A percentile compares a stretch with the other conserved stretches of the same genome.
These are phyloP conservation scores for Dunaliella primolecta DNA, from an alignment of 139 green algal species.

Conservation along the genomic window DNA sequence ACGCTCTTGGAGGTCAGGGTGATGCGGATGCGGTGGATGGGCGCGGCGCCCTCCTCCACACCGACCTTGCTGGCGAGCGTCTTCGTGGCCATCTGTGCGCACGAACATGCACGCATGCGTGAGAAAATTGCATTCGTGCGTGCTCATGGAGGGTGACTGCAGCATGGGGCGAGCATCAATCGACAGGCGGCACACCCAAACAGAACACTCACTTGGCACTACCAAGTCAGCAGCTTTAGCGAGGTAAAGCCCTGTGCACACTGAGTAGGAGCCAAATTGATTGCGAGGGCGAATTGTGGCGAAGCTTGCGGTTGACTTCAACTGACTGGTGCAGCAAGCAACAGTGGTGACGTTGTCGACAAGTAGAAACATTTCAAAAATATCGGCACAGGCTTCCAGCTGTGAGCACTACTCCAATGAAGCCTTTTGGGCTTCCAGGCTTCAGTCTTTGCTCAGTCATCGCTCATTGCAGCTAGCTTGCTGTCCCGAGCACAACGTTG, in stretches of 20 bases:
- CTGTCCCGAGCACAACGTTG: no score
- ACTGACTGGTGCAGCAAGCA: no score
- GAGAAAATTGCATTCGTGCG: not conserved
- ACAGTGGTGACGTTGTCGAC: no score
- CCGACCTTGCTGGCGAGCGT: constrained; percentile 40
- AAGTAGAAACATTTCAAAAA: no score
- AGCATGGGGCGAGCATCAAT: not conserved
- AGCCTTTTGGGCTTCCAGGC: no score
- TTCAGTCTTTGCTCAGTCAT: no score
- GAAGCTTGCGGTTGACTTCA: no score
- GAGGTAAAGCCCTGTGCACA: not conserved
- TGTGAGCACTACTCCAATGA: no score
- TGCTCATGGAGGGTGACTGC: not conserved
- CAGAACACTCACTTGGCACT: not conserved
- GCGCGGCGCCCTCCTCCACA: constrained; percentile 77
- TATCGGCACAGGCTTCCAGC: no score
- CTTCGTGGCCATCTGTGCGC: constrained; percentile 29
- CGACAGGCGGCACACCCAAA: not conserved
- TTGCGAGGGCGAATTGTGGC: no score
- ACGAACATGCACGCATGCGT: not conserved
- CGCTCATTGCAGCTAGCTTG: no score
- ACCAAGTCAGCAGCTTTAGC: not conserved
- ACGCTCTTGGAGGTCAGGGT: constrained; percentile 96
- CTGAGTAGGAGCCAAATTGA: not conserved
- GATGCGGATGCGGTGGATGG: constrained; percentile 96